A percentile compares a stretch with the other conserved stretches of the same genome.
These are phyloP conservation scores for Gonium pectorale DNA, from an alignment of 139 green algal genomes.

Conservation along the genomic window DNA sequence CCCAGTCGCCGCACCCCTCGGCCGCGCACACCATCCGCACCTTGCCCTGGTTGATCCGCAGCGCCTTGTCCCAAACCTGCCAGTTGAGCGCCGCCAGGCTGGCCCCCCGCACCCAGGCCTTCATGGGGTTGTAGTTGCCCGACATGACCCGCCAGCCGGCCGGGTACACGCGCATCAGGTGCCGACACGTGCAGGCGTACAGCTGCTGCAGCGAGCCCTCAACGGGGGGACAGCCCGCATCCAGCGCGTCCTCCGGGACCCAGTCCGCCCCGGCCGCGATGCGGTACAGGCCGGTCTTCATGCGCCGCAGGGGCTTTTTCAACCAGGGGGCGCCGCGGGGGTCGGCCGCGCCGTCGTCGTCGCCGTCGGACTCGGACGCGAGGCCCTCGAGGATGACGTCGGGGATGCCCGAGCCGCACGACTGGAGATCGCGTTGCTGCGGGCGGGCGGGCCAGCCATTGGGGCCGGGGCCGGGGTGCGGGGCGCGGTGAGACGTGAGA, in stretches of 20 bases:
- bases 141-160: slow-evolving; percentile 22
- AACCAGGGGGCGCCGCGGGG: too few species aligned
- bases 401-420: too few species aligned
- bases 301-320: too few species aligned
- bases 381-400: too few species aligned
- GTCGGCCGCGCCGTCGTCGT: too few species aligned
- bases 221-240: not conserved
- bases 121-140: slow-evolving; percentile 48
- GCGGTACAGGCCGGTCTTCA: too few species aligned
- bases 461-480: too few species aligned
- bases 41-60: slow-evolving; percentile 50
- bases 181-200: slow-evolving; percentile 46
- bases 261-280: too few species aligned
- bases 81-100: slow-evolving; percentile 58
- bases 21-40: not conserved
- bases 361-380: too few species aligned
- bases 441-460: too few species aligned
- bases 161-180: slow-evolving; percentile 59
- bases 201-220: slow-evolving; percentile 19
- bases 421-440: too few species aligned
- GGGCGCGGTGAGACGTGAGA: too few species aligned
- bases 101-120: slow-evolving; percentile 35
- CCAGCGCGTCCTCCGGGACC: slow-evolving; percentile 4
- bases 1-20: not conserved
- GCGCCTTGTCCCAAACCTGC: slow-evolving; percentile 57